Base-by-base conservation (phyloP, 495 filamentous ascomycete genomes). In the Penicillium diatomitis region DNA sequence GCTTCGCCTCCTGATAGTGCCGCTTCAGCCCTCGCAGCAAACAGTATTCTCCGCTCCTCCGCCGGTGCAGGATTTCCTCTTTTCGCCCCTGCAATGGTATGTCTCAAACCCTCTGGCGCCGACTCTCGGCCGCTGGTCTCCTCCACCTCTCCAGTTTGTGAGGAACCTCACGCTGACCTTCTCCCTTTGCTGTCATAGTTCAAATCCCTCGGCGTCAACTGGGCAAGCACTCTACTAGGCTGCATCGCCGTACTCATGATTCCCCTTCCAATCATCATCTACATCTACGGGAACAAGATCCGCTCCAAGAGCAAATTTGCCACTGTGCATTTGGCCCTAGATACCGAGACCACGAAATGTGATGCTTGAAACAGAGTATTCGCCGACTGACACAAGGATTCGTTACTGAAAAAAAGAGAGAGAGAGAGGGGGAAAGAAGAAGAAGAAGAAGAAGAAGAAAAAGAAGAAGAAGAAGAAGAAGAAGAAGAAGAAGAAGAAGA, bases 1-100 rank as follows among this genome's bases (percentile, higher is more conserved):
- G 20, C 20, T 20, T 20, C 20, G 27, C 31, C n/a, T 44, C 20
- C 48, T 57, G 32, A 51, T 31, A 80, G 74, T 60, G 88, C 88
- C 33, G 87, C 87, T 12, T 89, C 86, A 8, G 88, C 87, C 36
- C 83, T 94, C 40, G 88, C 88, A 9, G 88, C 81, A 32, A 92
- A 94, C 63, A 90, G 84, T 3, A 86, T 92, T 65, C 68, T 90
- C 5, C 84, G 88, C n/a, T 88, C 84, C 4, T 61, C 86, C 3
- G 82, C 76, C 44, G 88, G 83, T 28, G 85, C 84, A 6, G 82
- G 73, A 0, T 92, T 92, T 66, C 88, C 88, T 9, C 78, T 94
- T 4, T 94, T 94, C 61, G 73, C 81, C 0, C 77, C 69, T 4
- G 83, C 88, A 52, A 88, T 92, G 85, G 64, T 67, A 62, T 41